Evolutionary conservation across 169 alveolate species (phyloP).

Genomic region (Cryptosporidium ryanae): DNA sequence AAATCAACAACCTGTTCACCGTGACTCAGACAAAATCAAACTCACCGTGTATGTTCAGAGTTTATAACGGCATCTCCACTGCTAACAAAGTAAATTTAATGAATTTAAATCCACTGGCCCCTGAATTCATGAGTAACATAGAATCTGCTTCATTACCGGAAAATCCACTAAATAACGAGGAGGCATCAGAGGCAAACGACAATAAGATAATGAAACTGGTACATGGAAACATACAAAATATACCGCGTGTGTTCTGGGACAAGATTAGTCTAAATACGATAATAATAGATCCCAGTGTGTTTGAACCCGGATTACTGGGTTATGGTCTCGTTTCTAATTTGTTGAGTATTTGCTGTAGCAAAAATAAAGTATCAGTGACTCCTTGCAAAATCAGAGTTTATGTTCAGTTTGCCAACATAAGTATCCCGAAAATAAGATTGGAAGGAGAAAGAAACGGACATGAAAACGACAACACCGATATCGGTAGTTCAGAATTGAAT

Average conservation of each 20-base stretch:
- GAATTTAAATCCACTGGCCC: neutral
- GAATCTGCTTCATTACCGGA: slow-evolving; percentile 11
- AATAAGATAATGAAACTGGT: slow-evolving; percentile 8
- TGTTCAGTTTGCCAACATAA: slow-evolving; percentile 53
- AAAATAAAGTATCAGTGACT: slow-evolving; percentile 14
- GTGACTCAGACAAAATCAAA: slow-evolving; percentile 35
- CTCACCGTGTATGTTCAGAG: slow-evolving; percentile 16
- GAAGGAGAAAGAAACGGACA: neutral
- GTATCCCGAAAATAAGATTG: slow-evolving; percentile 22
- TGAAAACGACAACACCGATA: neutral
- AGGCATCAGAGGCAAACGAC: neutral
- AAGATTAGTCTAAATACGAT: slow-evolving; percentile 25
- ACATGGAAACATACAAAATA: slow-evolving; percentile 57
- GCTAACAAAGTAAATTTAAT: slow-evolving; percentile 5
- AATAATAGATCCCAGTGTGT: slow-evolving; percentile 52
- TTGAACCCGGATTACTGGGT: slow-evolving; percentile 68
- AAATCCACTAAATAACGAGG: neutral
- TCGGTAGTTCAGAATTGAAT: neutral
- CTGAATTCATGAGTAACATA: slow-evolving; percentile 13
- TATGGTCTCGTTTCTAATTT: slow-evolving; percentile 45
- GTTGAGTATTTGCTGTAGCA: neutral
- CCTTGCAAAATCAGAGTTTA: slow-evolving; percentile 46
- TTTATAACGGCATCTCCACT: slow-evolving; percentile 21
- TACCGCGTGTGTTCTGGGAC: slow-evolving; percentile 18
- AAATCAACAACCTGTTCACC: neutral